Evolutionary conservation across 805 yeast genomes (phyloP).

Genomic region (Yarrowia sp.): DNA sequence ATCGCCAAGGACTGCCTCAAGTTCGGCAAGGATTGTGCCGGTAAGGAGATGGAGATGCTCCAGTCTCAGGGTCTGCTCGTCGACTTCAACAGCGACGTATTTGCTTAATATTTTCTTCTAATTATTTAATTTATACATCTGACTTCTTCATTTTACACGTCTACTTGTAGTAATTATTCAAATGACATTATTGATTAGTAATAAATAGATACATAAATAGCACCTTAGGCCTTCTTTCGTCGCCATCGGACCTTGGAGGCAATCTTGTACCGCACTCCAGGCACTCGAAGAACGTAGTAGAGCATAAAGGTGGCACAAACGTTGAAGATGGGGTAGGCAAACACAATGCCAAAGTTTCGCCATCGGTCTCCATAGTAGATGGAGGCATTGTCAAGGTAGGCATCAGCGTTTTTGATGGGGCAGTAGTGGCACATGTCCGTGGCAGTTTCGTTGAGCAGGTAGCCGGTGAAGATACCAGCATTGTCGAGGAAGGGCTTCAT

Average conservation of each 20-base stretch:
- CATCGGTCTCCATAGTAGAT: conserved; percentile 54
- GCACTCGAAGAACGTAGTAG: conserved; percentile 77
- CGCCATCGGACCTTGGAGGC: conserved; percentile 36
- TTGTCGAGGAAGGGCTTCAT: conserved; percentile 52
- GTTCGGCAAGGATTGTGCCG: conserved; percentile 14
- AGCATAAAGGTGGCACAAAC: conserved; percentile 55
- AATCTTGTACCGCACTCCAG: conserved; percentile 47
- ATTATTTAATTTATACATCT: neutral
- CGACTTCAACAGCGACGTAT: conserved; percentile 13
- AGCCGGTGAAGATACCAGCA: conserved; percentile 55
- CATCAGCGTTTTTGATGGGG: conserved; percentile 62
- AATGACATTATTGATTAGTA: conserved; percentile 28
- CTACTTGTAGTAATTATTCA: too few relatives aligned
- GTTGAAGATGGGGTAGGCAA: conserved; percentile 59
- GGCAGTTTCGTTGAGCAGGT: conserved; percentile 53
- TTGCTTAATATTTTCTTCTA: neutral
- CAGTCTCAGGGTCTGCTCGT: conserved; percentile 29
- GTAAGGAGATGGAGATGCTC: conserved; percentile 29
- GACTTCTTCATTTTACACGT: too few relatives aligned
- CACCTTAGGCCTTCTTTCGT: conserved; percentile 9
- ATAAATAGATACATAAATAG: conserved; percentile 25
- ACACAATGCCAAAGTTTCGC: conserved; percentile 66
- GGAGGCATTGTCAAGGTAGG: conserved; percentile 56
- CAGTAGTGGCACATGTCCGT: conserved; percentile 70
- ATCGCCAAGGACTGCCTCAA: conserved; percentile 33